Evolutionary conservation across 2,329 filamentous ascomycete genomes (phyloP).

Genomic region (Cladosporium sp.): DNA sequence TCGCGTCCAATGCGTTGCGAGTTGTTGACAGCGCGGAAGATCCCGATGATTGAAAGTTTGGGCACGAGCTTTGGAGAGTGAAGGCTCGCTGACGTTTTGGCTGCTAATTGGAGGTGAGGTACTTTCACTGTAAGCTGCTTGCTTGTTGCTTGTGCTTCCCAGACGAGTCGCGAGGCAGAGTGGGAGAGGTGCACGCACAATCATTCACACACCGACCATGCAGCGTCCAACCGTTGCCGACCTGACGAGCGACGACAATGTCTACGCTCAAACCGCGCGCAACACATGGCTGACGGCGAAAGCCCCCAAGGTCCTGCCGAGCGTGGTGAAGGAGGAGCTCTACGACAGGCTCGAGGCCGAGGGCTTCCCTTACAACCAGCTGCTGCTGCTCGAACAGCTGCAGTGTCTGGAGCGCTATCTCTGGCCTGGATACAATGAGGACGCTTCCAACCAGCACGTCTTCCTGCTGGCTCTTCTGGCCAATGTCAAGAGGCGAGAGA

Average conservation of each 20-base stretch:
- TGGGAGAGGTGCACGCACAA: constrained; percentile 3
- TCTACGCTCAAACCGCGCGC: constrained; percentile 70
- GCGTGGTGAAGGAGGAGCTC: constrained; percentile 81
- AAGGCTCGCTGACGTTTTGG: constrained; percentile 12
- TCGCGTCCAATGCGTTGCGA: background rate
- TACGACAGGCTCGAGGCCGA: constrained; percentile 87
- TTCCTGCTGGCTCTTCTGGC: constrained; percentile 81
- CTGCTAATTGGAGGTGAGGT: background rate
- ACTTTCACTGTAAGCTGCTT: background rate
- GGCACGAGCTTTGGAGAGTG: background rate
- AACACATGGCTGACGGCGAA: constrained; percentile 78
- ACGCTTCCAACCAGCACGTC: constrained; percentile 89
- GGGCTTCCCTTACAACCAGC: constrained; percentile 72
- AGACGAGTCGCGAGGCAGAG: background rate
- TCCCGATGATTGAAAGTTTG: constrained; percentile 8
- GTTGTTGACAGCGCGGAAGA: constrained; percentile 5
- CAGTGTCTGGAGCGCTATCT: constrained; percentile 91
- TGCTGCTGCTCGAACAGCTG: constrained; percentile 83
- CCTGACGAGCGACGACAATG: constrained; percentile 63
- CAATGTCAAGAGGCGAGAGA: constrained; percentile 85
- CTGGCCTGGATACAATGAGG: constrained; percentile 81
- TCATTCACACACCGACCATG: constrained; percentile 21
- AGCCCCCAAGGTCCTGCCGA: constrained; percentile 68
- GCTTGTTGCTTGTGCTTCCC: background rate
- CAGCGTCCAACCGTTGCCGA: constrained; percentile 66